Percentiles rank a stretch among this genome's conserved stretches.
phyloP scores from a whole-genome alignment of 2,329 filamentous ascomycete species.

The Hypomyces perniciosus region DNA sequence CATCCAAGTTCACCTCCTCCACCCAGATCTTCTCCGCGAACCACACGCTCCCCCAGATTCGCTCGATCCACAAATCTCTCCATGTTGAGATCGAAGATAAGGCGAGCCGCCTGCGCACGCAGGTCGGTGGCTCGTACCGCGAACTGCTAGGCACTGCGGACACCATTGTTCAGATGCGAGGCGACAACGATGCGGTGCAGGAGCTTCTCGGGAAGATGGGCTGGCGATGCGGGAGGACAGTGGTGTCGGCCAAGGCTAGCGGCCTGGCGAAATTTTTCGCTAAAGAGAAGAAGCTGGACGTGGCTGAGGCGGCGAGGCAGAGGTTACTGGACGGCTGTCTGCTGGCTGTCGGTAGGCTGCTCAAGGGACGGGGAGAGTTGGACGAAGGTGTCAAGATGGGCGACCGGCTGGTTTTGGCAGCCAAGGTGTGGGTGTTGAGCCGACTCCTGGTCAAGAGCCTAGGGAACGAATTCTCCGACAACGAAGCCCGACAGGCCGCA shows the following conservation, averaged over 20 bases:
- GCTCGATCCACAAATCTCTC: constrained; percentile 54
- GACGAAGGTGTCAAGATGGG: constrained; percentile 32
- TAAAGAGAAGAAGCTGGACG: constrained; percentile 22
- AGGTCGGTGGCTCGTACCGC: constrained; percentile 68
- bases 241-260: constrained; percentile 59
- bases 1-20: constrained; percentile 42
- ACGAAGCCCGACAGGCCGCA: constrained; percentile 35
- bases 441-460: constrained; percentile 71
- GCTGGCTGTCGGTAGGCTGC: constrained; percentile 42
- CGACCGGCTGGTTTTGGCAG: constrained; percentile 48
- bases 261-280: constrained; percentile 46
- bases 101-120: constrained; percentile 53
- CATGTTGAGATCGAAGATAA: constrained; percentile 58
- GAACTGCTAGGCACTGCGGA: constrained; percentile 88
- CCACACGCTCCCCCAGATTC: constrained; percentile 58
- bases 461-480: constrained; percentile 38
- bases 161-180: constrained; percentile 85
- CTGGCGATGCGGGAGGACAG: constrained; percentile 65
- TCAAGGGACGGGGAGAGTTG: constrained; percentile 35
- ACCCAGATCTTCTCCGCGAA: constrained; percentile 49
- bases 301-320: constrained; percentile 35
- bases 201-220: constrained; percentile 65
- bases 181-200: constrained; percentile 70
- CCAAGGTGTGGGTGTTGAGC: constrained; percentile 71
- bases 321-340: constrained; percentile 48